Evolutionary conservation across 345 rosid genomes (phyloP).

Genomic region (Bruguiera gymnorhiza): DNA sequence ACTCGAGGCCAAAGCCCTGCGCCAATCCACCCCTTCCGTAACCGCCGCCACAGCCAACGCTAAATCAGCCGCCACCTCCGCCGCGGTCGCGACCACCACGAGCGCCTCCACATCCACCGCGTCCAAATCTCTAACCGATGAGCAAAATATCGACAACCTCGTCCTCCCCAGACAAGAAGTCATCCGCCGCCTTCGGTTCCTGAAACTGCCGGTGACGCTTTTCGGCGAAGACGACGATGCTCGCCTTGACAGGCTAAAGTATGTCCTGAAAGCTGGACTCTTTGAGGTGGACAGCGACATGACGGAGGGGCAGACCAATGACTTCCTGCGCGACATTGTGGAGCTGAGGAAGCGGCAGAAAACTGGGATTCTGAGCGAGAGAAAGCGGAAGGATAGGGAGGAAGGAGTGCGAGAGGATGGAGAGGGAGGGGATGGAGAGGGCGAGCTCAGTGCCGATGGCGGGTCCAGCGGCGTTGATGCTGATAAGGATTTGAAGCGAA

Average conservation of each 20-base stretch:
- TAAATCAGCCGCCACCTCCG: constrained; percentile 24
- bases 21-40: constrained; percentile 35
- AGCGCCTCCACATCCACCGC: constrained; percentile 37
- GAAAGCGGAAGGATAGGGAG: constrained; percentile 83
- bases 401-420: constrained; percentile 72
- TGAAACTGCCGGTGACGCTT: constrained; percentile 88
- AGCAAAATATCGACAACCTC: constrained; percentile 75
- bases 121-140: constrained; percentile 72
- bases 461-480: constrained; percentile 84
- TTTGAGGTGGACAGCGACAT: constrained; percentile 94
- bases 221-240: constrained; percentile 91
- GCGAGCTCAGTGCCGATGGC: constrained; percentile 75
- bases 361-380: constrained; percentile 57
- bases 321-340: constrained; percentile 83
- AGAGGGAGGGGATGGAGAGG: constrained; percentile 68
- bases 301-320: constrained; percentile 97
- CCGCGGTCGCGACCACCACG: constrained; percentile 33
- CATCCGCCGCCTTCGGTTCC: constrained; percentile 81
- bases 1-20: constrained; percentile 69
- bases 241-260: constrained; percentile 77
- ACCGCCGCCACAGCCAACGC: constrained; percentile 28
- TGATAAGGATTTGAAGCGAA: constrained; percentile 79
- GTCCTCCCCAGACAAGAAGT: constrained; percentile 84
- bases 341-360: constrained; percentile 95
- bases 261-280: constrained; percentile 70